phyloP scores from a whole-genome alignment of 108 stramenopile genomes.

The Epithemia pelagica region DNA sequence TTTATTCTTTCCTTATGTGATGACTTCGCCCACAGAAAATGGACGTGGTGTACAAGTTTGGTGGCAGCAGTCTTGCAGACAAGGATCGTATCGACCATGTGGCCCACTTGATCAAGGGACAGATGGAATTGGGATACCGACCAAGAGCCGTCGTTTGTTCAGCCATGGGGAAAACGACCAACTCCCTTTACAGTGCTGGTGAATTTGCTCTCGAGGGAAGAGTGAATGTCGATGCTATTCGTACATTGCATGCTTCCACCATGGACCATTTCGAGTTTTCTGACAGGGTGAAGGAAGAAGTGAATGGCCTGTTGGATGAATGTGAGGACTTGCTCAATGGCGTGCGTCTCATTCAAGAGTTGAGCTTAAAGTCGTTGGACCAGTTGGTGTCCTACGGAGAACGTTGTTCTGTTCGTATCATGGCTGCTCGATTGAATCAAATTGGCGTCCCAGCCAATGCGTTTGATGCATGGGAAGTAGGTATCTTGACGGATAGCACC shows the following conservation, averaged over 20 bases:
- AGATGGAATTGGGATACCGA: slow-evolving; percentile 55
- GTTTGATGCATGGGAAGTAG: slow-evolving; percentile 94
- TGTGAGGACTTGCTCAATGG: slow-evolving; percentile 91
- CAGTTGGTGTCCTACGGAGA: slow-evolving; percentile 92
- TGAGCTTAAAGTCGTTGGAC: slow-evolving; percentile 85
- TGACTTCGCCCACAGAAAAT: no score
- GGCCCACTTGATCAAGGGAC: slow-evolving; percentile 78
- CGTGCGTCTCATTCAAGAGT: slow-evolving; percentile 84
- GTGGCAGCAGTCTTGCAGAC: slow-evolving; percentile 87
- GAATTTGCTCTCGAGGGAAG: slow-evolving; percentile 88
- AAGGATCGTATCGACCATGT: slow-evolving; percentile 87
- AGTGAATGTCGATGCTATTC: slow-evolving; percentile 83
- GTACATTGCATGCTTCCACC: slow-evolving; percentile 76
- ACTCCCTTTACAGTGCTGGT: slow-evolving; percentile 81
- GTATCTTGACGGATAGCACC: slow-evolving; percentile 79
- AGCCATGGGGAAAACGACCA: slow-evolving; percentile 99
- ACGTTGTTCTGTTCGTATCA: slow-evolving; percentile 84
- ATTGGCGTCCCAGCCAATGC: slow-evolving; percentile 90
- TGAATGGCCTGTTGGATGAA: slow-evolving; percentile 70
- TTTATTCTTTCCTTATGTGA: no score
- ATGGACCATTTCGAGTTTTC: slow-evolving; percentile 69
- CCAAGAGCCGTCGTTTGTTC: slow-evolving; percentile 83
- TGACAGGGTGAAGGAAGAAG: slow-evolving; percentile 41
- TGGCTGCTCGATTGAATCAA: slow-evolving; percentile 91
- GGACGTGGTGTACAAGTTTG: slow-evolving; percentile 90